A percentile compares a stretch with the other conserved stretches of the same genome.
Evolutionary conservation across 306 rosid species (phyloP).

Genomic region (Medicago arabica): DNA sequence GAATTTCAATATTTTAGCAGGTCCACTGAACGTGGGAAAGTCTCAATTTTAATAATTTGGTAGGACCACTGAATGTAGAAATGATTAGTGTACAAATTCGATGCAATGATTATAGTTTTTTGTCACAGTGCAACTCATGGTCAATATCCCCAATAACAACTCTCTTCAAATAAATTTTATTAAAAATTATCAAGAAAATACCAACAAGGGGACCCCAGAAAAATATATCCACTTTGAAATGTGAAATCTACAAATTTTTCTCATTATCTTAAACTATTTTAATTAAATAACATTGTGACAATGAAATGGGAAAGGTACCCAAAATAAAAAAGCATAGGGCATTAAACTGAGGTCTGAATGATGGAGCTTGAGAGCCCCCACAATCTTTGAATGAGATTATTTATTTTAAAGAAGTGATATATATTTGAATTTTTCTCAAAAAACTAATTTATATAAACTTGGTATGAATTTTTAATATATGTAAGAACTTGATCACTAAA

Average conservation of each 20-base stretch:
- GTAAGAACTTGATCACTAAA: too few species aligned
- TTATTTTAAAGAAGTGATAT: too few species aligned
- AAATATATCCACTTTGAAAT: slow-evolving; percentile 17
- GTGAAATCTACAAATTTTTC: not conserved
- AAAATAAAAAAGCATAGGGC: not conserved
- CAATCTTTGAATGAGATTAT: not conserved
- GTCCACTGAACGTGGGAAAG: slow-evolving; percentile 7
- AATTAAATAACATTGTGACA: not conserved
- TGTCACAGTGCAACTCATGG: not conserved
- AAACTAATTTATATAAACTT: too few species aligned
- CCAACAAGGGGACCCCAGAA: not conserved
- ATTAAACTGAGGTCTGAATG: not conserved
- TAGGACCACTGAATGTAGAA: slow-evolving; percentile 18
- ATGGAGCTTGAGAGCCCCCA: slow-evolving; percentile 8
- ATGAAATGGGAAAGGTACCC: not conserved
- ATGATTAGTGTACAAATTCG: slow-evolving; percentile 29
- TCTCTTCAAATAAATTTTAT: not conserved
- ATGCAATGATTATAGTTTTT: not conserved
- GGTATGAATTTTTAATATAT: too few species aligned
- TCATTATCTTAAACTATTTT: not conserved
- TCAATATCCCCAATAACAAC: not conserved
- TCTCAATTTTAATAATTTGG: slow-evolving; percentile 1
- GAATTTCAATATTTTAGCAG: slow-evolving; percentile 10
- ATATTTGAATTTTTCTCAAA: not conserved
- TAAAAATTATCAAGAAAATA: not conserved